These are phyloP conservation scores for Suhomyces coccinellae DNA, from an alignment of 1,139 yeast genomes.

Conservation along the genomic window DNA sequence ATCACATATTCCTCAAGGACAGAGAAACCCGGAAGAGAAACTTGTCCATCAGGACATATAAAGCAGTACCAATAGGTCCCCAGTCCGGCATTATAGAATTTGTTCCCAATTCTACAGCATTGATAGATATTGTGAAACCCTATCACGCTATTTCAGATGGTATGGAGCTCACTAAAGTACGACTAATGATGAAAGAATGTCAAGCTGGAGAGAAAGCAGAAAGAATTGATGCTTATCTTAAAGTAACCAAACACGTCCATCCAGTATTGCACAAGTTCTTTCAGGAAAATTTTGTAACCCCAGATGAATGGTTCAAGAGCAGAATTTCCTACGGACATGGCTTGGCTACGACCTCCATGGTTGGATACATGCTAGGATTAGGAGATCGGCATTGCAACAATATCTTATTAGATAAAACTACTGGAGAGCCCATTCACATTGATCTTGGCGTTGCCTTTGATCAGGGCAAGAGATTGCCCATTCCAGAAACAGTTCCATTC, in stretches of 20 bases:
- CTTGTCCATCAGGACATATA: slow-evolving; percentile 75
- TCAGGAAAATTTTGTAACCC: slow-evolving; percentile 61
- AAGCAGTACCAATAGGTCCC: slow-evolving; percentile 88
- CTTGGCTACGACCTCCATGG: slow-evolving; percentile 79
- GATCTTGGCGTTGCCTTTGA: slow-evolving; percentile 97
- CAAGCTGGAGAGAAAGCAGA: slow-evolving; percentile 49
- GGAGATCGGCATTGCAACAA: slow-evolving; percentile 97
- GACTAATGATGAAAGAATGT: slow-evolving; percentile 61
- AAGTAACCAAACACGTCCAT: slow-evolving; percentile 50
- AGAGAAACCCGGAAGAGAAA: slow-evolving; percentile 56
- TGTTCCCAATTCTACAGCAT: slow-evolving; percentile 73
- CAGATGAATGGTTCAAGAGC: slow-evolving; percentile 72
- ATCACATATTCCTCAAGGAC: slow-evolving; percentile 60
- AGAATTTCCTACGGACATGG: slow-evolving; percentile 73
- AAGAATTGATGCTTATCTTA: slow-evolving; percentile 51
- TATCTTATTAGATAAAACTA: slow-evolving; percentile 68
- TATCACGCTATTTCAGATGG: slow-evolving; percentile 53
- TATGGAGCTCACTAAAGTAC: slow-evolving; percentile 56
- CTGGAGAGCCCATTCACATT: slow-evolving; percentile 94
- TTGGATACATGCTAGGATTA: slow-evolving; percentile 83
- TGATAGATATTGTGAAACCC: slow-evolving; percentile 65
- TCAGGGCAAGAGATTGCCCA: slow-evolving; percentile 76
- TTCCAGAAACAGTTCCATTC: slow-evolving; percentile 95
- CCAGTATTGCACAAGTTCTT: slow-evolving; percentile 78
- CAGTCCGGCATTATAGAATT: slow-evolving; percentile 87